phyloP scores from a whole-genome alignment of 495 filamentous ascomycete species.

The Neurospora sp. region DNA sequence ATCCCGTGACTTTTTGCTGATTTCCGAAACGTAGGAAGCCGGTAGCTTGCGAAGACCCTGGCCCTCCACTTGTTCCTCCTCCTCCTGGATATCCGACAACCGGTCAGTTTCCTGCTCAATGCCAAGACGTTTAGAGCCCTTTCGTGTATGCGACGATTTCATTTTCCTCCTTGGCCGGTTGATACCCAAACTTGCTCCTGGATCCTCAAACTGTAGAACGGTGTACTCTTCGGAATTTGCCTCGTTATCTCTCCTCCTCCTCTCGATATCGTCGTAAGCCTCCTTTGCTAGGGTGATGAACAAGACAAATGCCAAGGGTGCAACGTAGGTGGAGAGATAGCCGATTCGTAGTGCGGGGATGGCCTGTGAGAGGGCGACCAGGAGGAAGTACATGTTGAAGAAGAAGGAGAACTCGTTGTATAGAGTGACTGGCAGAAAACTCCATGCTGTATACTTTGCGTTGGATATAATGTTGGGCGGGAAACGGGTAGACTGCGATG shows the following conservation, averaged over 20 bases:
- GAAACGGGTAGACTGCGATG: constrained; percentile 43
- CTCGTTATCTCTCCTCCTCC: constrained; percentile 78
- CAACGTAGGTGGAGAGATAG: constrained; percentile 90
- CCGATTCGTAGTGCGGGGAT: constrained; percentile 85
- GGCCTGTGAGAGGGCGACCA: constrained; percentile 88
- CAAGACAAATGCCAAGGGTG: constrained; percentile 85
- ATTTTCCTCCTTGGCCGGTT: constrained; percentile 25
- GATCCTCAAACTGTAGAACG: constrained; percentile 57
- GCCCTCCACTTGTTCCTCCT: constrained; percentile 41
- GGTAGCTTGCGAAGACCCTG: constrained; percentile 24
- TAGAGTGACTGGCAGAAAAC: constrained; percentile 84
- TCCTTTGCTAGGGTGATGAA: constrained; percentile 90
- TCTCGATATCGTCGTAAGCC: constrained; percentile 83
- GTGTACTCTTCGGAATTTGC: constrained; percentile 89
- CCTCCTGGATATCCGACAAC: constrained; percentile 42
- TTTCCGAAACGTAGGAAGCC: constrained; percentile 45
- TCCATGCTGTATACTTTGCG: constrained; percentile 95
- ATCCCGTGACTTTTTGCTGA: constrained; percentile 73
- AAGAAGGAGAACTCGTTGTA: constrained; percentile 99
- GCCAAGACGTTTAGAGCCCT: constrained; percentile 19
- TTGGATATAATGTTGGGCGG: constrained; percentile 89
- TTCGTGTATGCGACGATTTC: constrained; percentile 25
- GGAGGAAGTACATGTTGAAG: constrained; percentile 97
- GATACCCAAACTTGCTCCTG: constrained; percentile 17
- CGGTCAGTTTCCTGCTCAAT: constrained; percentile 27